These are phyloP conservation scores for Mortierella sp. DNA, from an alignment of 371 early-diverging fungal genomes.

Conservation along the genomic window DNA sequence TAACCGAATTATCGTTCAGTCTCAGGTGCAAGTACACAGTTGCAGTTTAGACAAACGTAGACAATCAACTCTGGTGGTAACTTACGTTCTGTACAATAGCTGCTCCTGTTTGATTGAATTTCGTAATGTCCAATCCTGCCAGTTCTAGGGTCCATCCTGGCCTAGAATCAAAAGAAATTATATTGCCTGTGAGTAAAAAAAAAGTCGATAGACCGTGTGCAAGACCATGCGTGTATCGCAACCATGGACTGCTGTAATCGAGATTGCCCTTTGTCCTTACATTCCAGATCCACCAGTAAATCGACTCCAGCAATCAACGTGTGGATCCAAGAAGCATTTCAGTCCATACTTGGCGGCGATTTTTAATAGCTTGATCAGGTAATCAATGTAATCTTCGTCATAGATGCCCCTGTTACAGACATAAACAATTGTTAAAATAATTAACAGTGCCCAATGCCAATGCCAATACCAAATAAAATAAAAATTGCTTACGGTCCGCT, in stretches of 20 bases:
- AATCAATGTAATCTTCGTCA: constrained; percentile 85
- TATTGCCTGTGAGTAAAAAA: background rate
- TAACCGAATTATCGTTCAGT: background rate
- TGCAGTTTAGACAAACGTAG: background rate
- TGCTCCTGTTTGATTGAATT: constrained; percentile 30
- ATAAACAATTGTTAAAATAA: background rate
- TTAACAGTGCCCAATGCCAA: no score
- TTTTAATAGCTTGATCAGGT: constrained; percentile 69
- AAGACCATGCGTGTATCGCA: no score
- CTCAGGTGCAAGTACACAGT: background rate
- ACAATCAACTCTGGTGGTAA: background rate
- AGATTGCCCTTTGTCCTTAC: constrained; percentile 17
- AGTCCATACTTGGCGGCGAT: constrained; percentile 78
- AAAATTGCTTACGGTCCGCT: constrained; percentile 66
- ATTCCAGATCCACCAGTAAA: constrained; percentile 75
- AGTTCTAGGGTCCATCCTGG: constrained; percentile 56
- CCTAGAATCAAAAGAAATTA: constrained; percentile 9
- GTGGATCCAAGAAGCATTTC: constrained; percentile 84
- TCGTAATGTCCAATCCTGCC: constrained; percentile 51
- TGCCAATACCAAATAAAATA: background rate
- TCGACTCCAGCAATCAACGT: constrained; percentile 73
- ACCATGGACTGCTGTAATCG: background rate
- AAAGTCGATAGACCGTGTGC: no score
- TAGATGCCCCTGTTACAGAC: constrained; percentile 72
- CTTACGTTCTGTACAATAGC: constrained; percentile 47